Evolutionary conservation across 768 basidiomycete species (phyloP), one percentile per base, ranked within the genome.

Genomic region (Pilatotrama ljubarskyi): DNA sequence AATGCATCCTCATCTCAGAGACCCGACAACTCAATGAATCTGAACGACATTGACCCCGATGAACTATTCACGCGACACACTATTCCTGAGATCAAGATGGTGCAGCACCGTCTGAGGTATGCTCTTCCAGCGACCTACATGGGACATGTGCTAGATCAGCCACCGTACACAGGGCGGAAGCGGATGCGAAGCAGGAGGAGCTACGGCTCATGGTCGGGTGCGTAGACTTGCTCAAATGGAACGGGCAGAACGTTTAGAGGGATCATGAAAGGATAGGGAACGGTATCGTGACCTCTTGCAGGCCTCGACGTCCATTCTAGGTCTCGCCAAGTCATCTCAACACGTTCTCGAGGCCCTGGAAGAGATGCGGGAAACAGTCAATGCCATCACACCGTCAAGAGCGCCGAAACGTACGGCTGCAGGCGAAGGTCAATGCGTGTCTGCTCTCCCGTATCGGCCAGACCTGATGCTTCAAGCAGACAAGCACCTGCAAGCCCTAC

Each of bases 121-220:
- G 52, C 40, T 37, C 36, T 43, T 35, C 22, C 41, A 15, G 54
- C 49, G 22, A 62, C 57, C 25, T 48, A 43, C 10, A n/a, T 58
- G 35, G 51, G 18, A 24, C 13, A 18, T 14, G 37, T n/a, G 29
- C 11, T 41, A 46, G 24, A 42, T 26, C 51, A 11, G 53, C 51
- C 18, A 6, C 13, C 36, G 22, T 47, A 24, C 25, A 37, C 41
- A 93, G 91, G 71, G 75, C 81, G 15, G 92, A 93, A 75, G 92
- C 91, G 0, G 90, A 93, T 69, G 87, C 85, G 43, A 93, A 94
- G 72, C 89, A 92, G 67, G 90, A 93, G 70, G 92, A 94, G 68
- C 80, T 94, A 43, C 82, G 92, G 67, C 78, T 90, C 44, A 94
- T 93, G 92, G 92, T 94, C 75, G 92, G 92, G 92, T 94, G 77